These are phyloP conservation scores for Obba rivulosa DNA, from an alignment of 768 basidiomycete genomes.

Conservation along the genomic window DNA sequence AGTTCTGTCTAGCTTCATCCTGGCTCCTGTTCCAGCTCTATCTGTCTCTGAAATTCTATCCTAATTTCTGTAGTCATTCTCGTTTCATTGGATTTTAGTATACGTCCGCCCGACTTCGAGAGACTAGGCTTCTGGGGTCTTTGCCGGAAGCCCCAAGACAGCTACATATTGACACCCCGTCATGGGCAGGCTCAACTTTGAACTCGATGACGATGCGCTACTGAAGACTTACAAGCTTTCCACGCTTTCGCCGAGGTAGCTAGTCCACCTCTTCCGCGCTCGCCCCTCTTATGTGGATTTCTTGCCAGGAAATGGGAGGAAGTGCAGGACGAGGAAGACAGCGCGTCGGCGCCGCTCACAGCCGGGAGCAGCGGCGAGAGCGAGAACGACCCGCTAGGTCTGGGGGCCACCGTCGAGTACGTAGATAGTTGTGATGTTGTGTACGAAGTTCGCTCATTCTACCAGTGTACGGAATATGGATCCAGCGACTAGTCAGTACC, in stretches of 20 bases:
- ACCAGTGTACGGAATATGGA: conserved; percentile 62
- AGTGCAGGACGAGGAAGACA: conserved; percentile 78
- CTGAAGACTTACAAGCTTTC: conserved; percentile 87
- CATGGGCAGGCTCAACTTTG: conserved; percentile 59
- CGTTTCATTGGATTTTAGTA: no score
- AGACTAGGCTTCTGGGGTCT: no score
- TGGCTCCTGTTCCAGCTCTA: not conserved
- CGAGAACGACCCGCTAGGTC: conserved; percentile 74
- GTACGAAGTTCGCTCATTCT: conserved; percentile 6
- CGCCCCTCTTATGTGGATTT: not conserved
- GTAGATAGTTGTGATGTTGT: conserved; percentile 18
- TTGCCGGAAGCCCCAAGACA: no score
- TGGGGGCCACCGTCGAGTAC: conserved; percentile 62
- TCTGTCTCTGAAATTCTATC: no score
- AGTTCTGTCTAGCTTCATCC: no score
- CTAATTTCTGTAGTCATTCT: no score
- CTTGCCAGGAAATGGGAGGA: conserved; percentile 79
- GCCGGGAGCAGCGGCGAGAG: conserved; percentile 43
- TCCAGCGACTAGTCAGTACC: conserved; percentile 66
- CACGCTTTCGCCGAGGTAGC: conserved; percentile 69
- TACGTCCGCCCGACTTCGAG: no score
- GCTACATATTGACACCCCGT: not conserved
- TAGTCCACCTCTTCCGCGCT: not conserved
- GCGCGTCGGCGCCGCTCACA: conserved; percentile 63
- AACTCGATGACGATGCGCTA: conserved; percentile 74